A percentile compares a stretch with the other conserved stretches of the same genome.
Conservation (phyloP, 139 green algal genomes). For the Bryopsis sp. region DNA sequence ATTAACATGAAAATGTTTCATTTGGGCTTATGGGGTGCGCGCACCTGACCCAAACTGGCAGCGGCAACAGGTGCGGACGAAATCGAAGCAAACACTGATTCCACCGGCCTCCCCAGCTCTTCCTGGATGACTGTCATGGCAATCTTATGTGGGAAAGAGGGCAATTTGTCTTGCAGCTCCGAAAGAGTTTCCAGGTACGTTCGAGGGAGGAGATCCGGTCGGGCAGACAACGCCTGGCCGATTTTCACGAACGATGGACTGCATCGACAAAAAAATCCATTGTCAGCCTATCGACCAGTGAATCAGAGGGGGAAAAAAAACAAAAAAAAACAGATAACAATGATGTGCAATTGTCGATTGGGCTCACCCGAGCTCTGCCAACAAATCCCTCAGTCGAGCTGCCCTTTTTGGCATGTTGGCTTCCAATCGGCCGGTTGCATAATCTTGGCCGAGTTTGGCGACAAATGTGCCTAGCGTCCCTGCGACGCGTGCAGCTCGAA, state of each 20-base stretch:
- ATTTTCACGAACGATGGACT: constrained; percentile 83
- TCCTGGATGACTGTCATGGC: constrained; percentile 72
- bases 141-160: constrained; percentile 53
- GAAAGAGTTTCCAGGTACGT: constrained; percentile 56
- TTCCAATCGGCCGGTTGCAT: constrained; percentile 52
- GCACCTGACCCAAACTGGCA: constrained; percentile 81
- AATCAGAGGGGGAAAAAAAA: not conserved
- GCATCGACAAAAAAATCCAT: not conserved
- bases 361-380: constrained; percentile 48
- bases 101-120: constrained; percentile 60
- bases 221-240: constrained; percentile 68
- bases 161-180: constrained; percentile 71
- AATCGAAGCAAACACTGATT: constrained; percentile 52
- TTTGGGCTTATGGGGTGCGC: not conserved
- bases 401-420: constrained; percentile 45
- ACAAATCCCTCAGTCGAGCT: constrained; percentile 47
- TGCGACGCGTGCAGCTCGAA: constrained; percentile 41
- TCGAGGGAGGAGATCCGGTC: constrained; percentile 63
- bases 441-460: constrained; percentile 44
- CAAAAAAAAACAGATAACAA: not conserved
- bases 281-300: not conserved
- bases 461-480: constrained; percentile 57
- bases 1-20: not conserved
- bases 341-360: constrained; percentile 1
- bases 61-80: constrained; percentile 68